Evolutionary conservation across 176 grass and related monocot genomes (phyloP), one percentile per base, ranked within the genome.

Genomic region (Tuctoria greenei): DNA sequence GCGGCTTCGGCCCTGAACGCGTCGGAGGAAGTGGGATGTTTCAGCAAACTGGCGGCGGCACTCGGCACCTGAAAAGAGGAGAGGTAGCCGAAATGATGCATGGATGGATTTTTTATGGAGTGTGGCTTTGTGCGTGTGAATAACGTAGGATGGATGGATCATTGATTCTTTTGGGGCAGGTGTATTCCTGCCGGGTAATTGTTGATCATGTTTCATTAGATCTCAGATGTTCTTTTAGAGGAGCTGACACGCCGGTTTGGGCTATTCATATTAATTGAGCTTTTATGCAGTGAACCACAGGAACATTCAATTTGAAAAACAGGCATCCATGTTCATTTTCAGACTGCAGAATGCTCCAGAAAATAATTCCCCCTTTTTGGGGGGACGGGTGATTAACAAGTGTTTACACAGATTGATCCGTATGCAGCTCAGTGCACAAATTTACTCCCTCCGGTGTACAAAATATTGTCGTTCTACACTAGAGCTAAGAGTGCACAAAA

Each of bases 11-110:
- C 26, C 1, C 26, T 15, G 58, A 71, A 28, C 66, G 7, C 37
- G 11, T 38, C 34, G 41, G 56, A 0, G 75, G 13, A 66, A 66
- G 61, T 2, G 57, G 64, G 45, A n/a, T 24, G n/a, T 43, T 51
- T 59, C 80, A 69, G 46, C 75, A 64, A 15, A 54, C 46, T 10
- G 41, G 75, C 35, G 69, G 64, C 21, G 69, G 64, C 21, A 9
- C 18, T 71, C 58, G 66, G 44, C 71, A 23, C 64, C 24, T 88
- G 64, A 84, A 84, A 84, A 65, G 70, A 84, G 44, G 86, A 88
- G 71, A 26, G 43, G n/a, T 72, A 61, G 61, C 38, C 11, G 56
- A n/a, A 28, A 76, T 75, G 64, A 75, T 69, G 31, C 31, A 31
- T 74, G 23, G 39, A 40, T 41, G 69, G 10, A 20, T 28, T 64